These are phyloP conservation scores for Naganishia antarctica DNA, from an alignment of 768 basidiomycete genomes.

Conservation along the genomic window DNA sequence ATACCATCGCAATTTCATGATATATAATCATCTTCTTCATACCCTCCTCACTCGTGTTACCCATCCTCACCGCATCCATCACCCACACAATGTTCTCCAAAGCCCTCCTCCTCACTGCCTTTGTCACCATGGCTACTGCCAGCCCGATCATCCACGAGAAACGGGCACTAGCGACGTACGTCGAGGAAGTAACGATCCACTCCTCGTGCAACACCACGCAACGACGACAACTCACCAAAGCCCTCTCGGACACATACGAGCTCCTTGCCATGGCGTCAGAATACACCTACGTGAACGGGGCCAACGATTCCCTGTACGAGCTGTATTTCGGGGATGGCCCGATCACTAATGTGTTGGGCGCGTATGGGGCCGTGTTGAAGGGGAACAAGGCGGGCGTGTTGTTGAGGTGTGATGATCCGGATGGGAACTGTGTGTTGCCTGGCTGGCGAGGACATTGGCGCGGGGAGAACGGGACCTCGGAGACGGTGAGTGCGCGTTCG, in stretches of 20 bases:
- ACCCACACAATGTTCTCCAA: conserved; percentile 32
- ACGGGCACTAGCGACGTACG: conserved; percentile 32
- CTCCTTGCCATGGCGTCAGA: conserved; percentile 34
- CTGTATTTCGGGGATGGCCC: conserved; percentile 41
- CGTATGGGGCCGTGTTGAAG: conserved; percentile 37
- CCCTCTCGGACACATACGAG: conserved; percentile 37
- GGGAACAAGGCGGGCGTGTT: conserved; percentile 44
- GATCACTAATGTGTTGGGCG: conserved; percentile 36
- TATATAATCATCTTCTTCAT: too few relatives aligned
- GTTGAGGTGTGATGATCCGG: conserved; percentile 45
- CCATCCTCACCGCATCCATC: neutral
- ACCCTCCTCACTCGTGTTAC: neutral
- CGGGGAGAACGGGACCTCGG: conserved; percentile 45
- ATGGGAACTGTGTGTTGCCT: conserved; percentile 41
- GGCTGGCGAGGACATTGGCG: conserved; percentile 49
- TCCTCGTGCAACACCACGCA: conserved; percentile 40
- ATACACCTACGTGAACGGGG: conserved; percentile 38
- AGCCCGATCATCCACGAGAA: conserved; percentile 29
- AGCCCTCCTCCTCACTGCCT: conserved; percentile 12
- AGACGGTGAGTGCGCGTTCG: conserved; percentile 36
- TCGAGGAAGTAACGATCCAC: conserved; percentile 37
- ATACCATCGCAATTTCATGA: too few relatives aligned
- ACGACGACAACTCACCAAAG: conserved; percentile 35
- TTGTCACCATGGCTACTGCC: conserved; percentile 31
- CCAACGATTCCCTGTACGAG: conserved; percentile 40